Evolutionary conservation across 176 grass and related monocot species (phyloP).

Genomic region (Aechmea fasciata): DNA sequence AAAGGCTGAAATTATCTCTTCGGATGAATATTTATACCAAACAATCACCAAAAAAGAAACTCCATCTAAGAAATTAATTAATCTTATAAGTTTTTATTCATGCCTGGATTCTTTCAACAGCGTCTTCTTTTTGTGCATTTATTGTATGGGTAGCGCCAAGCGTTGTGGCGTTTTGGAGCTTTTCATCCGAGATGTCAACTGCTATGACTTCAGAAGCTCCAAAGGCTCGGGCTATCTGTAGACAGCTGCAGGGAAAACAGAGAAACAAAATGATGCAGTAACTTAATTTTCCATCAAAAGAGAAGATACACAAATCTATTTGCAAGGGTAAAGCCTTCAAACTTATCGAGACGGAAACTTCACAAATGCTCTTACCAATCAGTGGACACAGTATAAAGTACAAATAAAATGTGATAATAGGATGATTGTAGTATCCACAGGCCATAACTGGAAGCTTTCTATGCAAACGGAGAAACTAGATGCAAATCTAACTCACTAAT

Average conservation of each 20-base stretch:
- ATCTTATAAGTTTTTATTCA: neutral
- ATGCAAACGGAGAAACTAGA: too few species aligned
- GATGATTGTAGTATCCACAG: too few species aligned
- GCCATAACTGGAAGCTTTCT: too few species aligned
- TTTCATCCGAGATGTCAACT: slow-evolving; percentile 87
- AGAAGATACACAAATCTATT: neutral
- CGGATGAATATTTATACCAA: neutral
- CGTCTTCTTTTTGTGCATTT: slow-evolving; percentile 79
- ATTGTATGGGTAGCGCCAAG: slow-evolving; percentile 86
- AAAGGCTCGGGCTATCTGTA: slow-evolving; percentile 97
- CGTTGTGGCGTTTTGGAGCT: slow-evolving; percentile 73
- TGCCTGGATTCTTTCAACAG: slow-evolving; percentile 90
- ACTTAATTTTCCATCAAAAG: neutral
- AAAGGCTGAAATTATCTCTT: neutral
- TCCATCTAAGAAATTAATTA: neutral
- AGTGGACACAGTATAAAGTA: neutral
- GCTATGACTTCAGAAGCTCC: slow-evolving; percentile 92
- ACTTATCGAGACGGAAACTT: too few species aligned
- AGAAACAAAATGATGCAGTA: slow-evolving; percentile 12
- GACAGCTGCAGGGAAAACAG: slow-evolving; percentile 46
- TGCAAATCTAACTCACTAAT: too few species aligned
- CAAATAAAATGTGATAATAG: too few species aligned
- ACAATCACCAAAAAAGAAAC: slow-evolving; percentile 5
- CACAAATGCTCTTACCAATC: neutral
- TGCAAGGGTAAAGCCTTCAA: neutral